Conservation (phyloP, 345 rosid species). For the Raphanus raphanistrum region DNA sequence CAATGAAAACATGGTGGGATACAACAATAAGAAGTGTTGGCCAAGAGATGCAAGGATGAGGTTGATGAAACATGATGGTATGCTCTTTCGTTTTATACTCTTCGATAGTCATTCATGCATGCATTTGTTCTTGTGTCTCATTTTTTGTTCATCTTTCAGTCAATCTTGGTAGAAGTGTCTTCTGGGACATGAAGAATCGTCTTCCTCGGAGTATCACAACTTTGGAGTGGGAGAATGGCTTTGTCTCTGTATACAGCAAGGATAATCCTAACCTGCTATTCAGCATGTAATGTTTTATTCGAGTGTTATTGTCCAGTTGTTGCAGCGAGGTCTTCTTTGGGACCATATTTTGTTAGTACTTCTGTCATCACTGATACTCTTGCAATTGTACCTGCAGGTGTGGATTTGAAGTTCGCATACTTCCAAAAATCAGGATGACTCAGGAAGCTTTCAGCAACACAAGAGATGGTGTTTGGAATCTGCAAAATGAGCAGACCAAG, state of each 20-base stretch:
- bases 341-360: constrained; percentile 20
- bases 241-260: constrained; percentile 99
- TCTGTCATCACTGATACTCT: constrained; percentile 19
- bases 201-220: constrained; percentile 98
- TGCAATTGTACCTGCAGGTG: constrained; percentile 54
- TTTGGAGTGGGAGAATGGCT: constrained; percentile 98
- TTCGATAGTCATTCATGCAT: background rate
- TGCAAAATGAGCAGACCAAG: constrained; percentile 99
- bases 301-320: background rate
- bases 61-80: constrained; percentile 99
- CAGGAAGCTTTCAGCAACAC: constrained; percentile 99
- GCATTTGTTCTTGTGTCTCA: constrained; percentile 2
- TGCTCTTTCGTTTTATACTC: background rate
- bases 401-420: constrained; percentile 96
- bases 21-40: constrained; percentile 99
- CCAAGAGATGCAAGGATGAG: constrained; percentile 99
- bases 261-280: constrained; percentile 98
- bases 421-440: constrained; percentile 99
- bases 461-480: constrained; percentile 96
- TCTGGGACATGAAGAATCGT: constrained; percentile 99
- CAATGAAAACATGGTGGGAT: constrained; percentile 99
- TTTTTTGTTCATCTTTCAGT: constrained; percentile 49
- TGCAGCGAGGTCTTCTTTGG: constrained; percentile 4
- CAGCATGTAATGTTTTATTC: constrained; percentile 78
- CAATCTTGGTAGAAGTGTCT: constrained; percentile 99